phyloP scores from a whole-genome alignment of 2,329 filamentous ascomycete species.

The Aspergillus oerlinghausenensis region DNA sequence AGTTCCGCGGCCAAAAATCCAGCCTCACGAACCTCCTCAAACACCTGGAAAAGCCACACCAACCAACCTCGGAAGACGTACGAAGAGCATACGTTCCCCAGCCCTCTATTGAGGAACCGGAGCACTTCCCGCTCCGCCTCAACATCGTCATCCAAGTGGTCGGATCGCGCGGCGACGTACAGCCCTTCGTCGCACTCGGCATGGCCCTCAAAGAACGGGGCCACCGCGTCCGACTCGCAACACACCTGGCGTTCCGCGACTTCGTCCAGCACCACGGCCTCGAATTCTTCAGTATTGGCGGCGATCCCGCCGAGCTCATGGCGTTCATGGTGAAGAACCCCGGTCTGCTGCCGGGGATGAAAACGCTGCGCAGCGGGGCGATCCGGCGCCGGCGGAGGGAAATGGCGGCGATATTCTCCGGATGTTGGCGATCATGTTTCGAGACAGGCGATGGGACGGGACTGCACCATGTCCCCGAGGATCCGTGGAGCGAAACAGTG shows the following conservation, averaged over 20 bases:
- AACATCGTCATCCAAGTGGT: conserved; percentile 74
- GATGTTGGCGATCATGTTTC: conserved; percentile 82
- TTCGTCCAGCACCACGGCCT: conserved; percentile 68
- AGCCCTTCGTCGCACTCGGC: conserved; percentile 69
- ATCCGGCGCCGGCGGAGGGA: conserved; percentile 68
- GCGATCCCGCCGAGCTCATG: conserved; percentile 71
- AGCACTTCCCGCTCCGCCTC: conserved; percentile 9
- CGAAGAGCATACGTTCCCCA: conserved; percentile 5
- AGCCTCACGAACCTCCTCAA: conserved; percentile 65
- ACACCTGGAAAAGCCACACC: conserved; percentile 26
- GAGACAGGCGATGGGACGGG: conserved; percentile 66
- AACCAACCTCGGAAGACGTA: neutral
- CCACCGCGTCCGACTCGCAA: conserved; percentile 69
- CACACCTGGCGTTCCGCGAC: conserved; percentile 62
- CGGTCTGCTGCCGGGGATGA: conserved; percentile 76
- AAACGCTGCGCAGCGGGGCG: conserved; percentile 71
- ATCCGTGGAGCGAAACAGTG: conserved; percentile 28
- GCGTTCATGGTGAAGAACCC: conserved; percentile 91
- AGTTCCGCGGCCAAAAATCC: conserved; percentile 66
- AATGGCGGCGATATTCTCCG: conserved; percentile 73
- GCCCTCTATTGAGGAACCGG: neutral
- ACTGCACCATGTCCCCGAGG: conserved; percentile 50
- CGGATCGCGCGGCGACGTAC: conserved; percentile 69
- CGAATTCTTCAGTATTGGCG: conserved; percentile 74
- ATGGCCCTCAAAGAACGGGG: conserved; percentile 62